A percentile compares a stretch with the other conserved stretches of the same genome.
Conservation (phyloP, 805 yeast genomes). For the Clavispora phyllophila region DNA sequence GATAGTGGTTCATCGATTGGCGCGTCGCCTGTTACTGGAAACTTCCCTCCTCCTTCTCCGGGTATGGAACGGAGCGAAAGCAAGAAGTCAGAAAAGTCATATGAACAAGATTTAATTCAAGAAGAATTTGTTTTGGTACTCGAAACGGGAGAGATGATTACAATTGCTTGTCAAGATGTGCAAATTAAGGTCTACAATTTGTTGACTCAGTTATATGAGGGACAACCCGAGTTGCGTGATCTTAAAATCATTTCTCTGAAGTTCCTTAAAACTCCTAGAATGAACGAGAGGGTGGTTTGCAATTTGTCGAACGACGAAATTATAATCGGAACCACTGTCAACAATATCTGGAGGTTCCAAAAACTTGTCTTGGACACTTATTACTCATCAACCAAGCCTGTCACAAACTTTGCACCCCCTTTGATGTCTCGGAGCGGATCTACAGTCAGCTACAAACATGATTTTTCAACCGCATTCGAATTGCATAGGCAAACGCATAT, state of each 20-base stretch:
- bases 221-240: constrained; percentile 3
- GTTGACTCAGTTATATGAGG: constrained; percentile 17
- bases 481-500: constrained; percentile 2
- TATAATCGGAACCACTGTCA: constrained; percentile 58
- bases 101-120: constrained; percentile 20
- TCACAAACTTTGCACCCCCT: constrained; percentile 13
- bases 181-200: constrained; percentile 26
- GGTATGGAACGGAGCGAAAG: constrained; percentile 6
- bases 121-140: constrained; percentile 52
- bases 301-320: constrained; percentile 45
- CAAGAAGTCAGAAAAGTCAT: constrained; percentile 2
- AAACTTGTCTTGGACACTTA: constrained; percentile 24
- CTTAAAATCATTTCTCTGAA: constrained; percentile 46
- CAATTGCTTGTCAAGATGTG: constrained; percentile 49
- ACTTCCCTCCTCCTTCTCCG: constrained; percentile 27
- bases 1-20: constrained; percentile 25
- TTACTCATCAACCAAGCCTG: neutral
- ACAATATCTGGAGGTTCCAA: constrained; percentile 60
- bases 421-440: constrained; percentile 11
- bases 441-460: neutral
- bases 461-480: constrained; percentile 3
- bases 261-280: constrained; percentile 63
- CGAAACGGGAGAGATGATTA: constrained; percentile 45
- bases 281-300: constrained; percentile 65
- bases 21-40: constrained; percentile 23